Base-by-base conservation (phyloP, 169 alveolate genomes). In the Hammondia hammondi region DNA sequence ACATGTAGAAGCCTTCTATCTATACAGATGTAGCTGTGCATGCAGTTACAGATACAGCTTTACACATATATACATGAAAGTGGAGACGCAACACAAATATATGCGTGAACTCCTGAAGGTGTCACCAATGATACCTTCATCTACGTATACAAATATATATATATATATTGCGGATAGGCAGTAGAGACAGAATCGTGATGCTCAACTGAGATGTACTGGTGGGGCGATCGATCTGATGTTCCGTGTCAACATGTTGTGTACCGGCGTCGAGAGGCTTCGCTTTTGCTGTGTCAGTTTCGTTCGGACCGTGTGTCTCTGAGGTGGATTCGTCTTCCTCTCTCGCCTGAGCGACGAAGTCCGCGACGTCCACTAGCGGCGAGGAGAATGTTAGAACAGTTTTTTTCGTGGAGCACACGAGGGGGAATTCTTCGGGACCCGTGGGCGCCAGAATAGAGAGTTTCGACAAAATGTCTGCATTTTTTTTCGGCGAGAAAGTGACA, bases 341-440 rank as follows among this genome's bases (percentile, higher is more conserved):
- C 14, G 70, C 90, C 71, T 45, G 0, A 0, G 57, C 71, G 0
- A 82, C 43, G 70, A 82, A 82, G 70, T 82, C 90, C 2, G 67
- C 32, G 70, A 35, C 72, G 32, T 35, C 72, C 39, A 39, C 35
- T 67, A 35, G 84, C 81, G 81, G 95, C 9, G 95, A 93, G 73
- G 67, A 82, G 61, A 93, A 93, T 3, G 85, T 37, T 46, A 93
- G 35, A 29, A 87, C 91, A 19, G 95, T 67, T 67, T 91, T 93
- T 52, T 48, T 93, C n/a, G 93, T 91, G 73, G 61, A 87, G 67
- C 95, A 93, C 3, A 77, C 45, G 37, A 93, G 90, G 32, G 92
- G 90, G 84, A 93, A 52, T 35, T 67, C 35, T 46, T 93, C 93
- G 43, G 95, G 95, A 0, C 95, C 95, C 37, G 95, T 93, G 35